Evolutionary conservation across 352 stramenopile species (phyloP).

Genomic region (Pilasporangium apinafurcum): DNA sequence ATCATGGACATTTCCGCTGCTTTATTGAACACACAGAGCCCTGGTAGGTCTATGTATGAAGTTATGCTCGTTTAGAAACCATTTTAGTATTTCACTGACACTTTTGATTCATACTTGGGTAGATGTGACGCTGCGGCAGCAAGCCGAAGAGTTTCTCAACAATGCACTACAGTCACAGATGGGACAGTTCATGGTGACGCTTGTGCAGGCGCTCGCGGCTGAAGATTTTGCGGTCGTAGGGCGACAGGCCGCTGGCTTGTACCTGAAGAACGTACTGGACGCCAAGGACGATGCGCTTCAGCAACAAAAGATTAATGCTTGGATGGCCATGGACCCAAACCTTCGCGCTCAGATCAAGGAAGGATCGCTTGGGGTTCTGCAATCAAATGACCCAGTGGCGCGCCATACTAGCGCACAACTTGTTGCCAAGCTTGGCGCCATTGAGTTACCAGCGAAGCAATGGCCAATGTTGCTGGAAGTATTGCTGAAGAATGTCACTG

Average conservation of each 20-base stretch:
- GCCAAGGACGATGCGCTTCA: slow-evolving; percentile 81
- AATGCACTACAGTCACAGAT: slow-evolving; percentile 74
- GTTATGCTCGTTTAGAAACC: too few relatives aligned
- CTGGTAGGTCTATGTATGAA: slow-evolving; percentile 21
- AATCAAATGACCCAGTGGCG: slow-evolving; percentile 54
- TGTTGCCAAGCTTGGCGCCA: slow-evolving; percentile 90
- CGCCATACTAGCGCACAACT: slow-evolving; percentile 88
- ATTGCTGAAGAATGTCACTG: slow-evolving; percentile 92
- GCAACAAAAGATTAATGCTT: slow-evolving; percentile 71
- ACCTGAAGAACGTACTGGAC: slow-evolving; percentile 85
- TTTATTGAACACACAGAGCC: slow-evolving; percentile 74
- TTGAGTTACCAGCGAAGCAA: slow-evolving; percentile 92
- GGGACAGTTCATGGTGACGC: slow-evolving; percentile 79
- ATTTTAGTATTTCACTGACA: neutral
- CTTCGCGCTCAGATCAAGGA: slow-evolving; percentile 80
- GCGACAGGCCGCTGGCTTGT: slow-evolving; percentile 72
- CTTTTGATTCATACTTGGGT: neutral
- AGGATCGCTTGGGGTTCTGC: slow-evolving; percentile 50
- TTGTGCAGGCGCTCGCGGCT: slow-evolving; percentile 68
- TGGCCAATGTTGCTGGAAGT: slow-evolving; percentile 92
- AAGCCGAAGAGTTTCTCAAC: slow-evolving; percentile 82
- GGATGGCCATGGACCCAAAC: slow-evolving; percentile 65
- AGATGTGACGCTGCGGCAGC: slow-evolving; percentile 68
- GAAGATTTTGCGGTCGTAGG: slow-evolving; percentile 76
- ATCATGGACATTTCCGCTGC: slow-evolving; percentile 78